Evolutionary conservation across 345 rosid species (phyloP), one percentile per base, ranked within the genome.

Genomic region (Acer campestre): DNA sequence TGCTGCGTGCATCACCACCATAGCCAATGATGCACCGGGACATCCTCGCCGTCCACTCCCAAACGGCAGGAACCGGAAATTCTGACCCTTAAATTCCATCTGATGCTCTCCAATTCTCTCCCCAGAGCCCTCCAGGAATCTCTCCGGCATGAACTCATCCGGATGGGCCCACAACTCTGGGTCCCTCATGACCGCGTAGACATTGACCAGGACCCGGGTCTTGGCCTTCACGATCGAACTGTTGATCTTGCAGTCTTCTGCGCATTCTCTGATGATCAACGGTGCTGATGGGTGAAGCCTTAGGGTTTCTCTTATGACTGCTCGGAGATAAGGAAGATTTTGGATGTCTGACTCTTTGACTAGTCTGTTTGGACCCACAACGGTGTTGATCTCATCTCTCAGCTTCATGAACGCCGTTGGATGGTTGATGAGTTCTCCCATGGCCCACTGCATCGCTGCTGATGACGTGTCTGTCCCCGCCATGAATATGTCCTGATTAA

Each of bases 41-140:
- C 92, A 91, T 6, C 89, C 91, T 77, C 90, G 73, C 42, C 90
- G 80, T 6, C 93, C 90, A 29, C 95, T 89, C 7, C 93, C 95
- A 2, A 88, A 89, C 2, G 90, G 89, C 44, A 91, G 85, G 59
- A 79, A 91, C 4, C 90, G 73, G 70, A 88, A 90, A 77, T 88
- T 88, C 18, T 88, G 93, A 22, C 91, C 93, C 70, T 89, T 88
- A 42, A 68, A 79, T 67, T 89, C 94, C 90, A 89, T 83, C 69
- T 86, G 86, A 68, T 89, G 89, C 78, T 86, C 87, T 1, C 83
- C 86, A 10, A 84, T 82, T 67, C 61, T 80, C 82, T 84, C 81
- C 0, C 25, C 55, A 1, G 83, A 84, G 1, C 61, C 46, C 10
- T 78, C 85, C 67, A 79, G 1, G 64, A 86, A 84, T 53, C 87